Evolutionary conservation across 2,329 filamentous ascomycete genomes (phyloP).

Genomic region (Ophiostoma fasciatum): DNA sequence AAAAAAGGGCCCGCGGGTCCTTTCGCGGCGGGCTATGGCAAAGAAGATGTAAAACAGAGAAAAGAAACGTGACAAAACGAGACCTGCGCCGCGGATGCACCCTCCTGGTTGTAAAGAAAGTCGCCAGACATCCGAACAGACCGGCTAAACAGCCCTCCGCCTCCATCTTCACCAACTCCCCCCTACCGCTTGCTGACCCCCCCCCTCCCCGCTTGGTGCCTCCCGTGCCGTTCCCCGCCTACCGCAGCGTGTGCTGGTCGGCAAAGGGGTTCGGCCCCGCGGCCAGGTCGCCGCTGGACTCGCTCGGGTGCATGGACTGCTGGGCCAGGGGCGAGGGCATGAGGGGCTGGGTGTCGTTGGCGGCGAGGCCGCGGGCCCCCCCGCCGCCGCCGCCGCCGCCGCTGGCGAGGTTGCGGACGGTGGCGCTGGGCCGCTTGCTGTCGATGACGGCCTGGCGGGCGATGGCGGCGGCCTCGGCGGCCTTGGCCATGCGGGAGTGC

Average conservation of each 20-base stretch:
- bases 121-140: no score
- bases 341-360: conserved; percentile 14
- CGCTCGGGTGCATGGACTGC: conserved; percentile 1
- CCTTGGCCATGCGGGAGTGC: conserved; percentile 27
- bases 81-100: no score
- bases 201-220: no score
- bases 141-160: no score
- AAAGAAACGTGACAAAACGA: no score
- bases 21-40: no score
- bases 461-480: conserved; percentile 32
- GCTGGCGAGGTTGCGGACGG: conserved; percentile 9
- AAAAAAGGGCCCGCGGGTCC: no score
- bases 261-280: conserved; percentile 10
- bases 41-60: no score
- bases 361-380: background rate
- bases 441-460: conserved; percentile 26
- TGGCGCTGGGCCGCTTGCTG: conserved; percentile 25
- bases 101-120: no score
- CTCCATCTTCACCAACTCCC: no score
- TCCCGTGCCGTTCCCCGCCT: no score
- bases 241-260: conserved; percentile 12
- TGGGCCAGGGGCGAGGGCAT: conserved; percentile 9
- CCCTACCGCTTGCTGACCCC: no score
- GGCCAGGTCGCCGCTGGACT: conserved; percentile 6
- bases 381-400: background rate